These are phyloP conservation scores for Ceratobasidium sp. DNA, from an alignment of 1,284 basidiomycete species.

Conservation along the genomic window DNA sequence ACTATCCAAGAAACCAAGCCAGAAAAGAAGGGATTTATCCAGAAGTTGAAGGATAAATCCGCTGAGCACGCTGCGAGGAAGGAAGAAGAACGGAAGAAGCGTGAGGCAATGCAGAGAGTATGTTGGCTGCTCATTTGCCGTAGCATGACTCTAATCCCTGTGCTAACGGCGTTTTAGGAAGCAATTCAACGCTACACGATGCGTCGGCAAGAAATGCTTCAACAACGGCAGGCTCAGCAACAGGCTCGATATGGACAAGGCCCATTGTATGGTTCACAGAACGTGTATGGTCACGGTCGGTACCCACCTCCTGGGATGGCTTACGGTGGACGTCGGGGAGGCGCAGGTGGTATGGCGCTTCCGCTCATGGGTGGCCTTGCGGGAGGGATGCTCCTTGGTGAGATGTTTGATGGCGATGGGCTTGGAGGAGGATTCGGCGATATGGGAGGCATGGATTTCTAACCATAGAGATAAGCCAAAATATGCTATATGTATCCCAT, in stretches of 20 bases:
- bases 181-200: slow-evolving; percentile 17
- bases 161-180: background rate
- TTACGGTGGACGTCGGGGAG: slow-evolving; percentile 29
- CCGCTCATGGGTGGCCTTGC: slow-evolving; percentile 37
- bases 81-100: slow-evolving; percentile 32
- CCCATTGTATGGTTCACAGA: slow-evolving; percentile 19
- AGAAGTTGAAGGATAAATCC: slow-evolving; percentile 30
- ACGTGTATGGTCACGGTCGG: slow-evolving; percentile 12
- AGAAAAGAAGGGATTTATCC: slow-evolving; percentile 37
- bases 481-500: background rate
- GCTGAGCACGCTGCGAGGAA: slow-evolving; percentile 35
- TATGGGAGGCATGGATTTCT: slow-evolving; percentile 32
- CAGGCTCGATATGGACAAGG: slow-evolving; percentile 6
- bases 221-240: slow-evolving; percentile 18
- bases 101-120: slow-evolving; percentile 26
- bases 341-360: slow-evolving; percentile 25
- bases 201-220: slow-evolving; percentile 21
- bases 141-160: background rate
- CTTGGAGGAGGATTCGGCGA: slow-evolving; percentile 21
- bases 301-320: slow-evolving; percentile 38
- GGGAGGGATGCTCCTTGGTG: slow-evolving; percentile 35
- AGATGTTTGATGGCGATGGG: slow-evolving; percentile 31
- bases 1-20: background rate
- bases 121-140: background rate
- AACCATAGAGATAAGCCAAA: background rate